A percentile compares a stretch with the other conserved stretches of the same genome.
These are phyloP conservation scores for Pittosporum tobira DNA, from an alignment of 129 eudicot species.

Conservation along the genomic window DNA sequence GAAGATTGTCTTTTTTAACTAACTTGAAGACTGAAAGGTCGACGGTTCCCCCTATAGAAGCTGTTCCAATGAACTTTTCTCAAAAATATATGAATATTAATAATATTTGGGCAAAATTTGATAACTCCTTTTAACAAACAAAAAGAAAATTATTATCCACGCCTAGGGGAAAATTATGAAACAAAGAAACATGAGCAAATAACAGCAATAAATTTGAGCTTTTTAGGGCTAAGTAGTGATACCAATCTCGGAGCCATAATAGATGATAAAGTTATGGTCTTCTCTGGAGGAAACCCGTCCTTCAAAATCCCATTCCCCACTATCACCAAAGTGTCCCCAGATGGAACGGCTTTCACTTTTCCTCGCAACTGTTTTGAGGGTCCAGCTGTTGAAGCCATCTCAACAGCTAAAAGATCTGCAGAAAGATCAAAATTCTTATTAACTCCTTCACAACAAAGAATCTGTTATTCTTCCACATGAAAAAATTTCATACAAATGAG, in stretches of 20 bases:
- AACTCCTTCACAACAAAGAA: too few relatives aligned
- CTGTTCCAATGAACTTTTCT: conserved; percentile 1
- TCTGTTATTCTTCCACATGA: too few relatives aligned
- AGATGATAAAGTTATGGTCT: conserved; percentile 71
- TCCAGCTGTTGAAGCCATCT: conserved; percentile 80
- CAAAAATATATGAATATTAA: background rate
- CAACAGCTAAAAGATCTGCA: conserved; percentile 50
- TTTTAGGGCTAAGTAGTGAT: conserved; percentile 6
- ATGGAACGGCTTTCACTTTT: conserved; percentile 81
- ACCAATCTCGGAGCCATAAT: conserved; percentile 88
- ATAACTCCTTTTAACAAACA: background rate
- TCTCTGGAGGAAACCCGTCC: conserved; percentile 87
- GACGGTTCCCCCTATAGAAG: too few relatives aligned
- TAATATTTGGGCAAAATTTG: background rate
- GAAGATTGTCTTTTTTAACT: too few relatives aligned
- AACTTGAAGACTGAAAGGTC: too few relatives aligned
- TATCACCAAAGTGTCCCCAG: conserved; percentile 91
- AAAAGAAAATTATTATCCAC: background rate
- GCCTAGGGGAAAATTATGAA: too few relatives aligned
- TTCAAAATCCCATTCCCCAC: too few relatives aligned
- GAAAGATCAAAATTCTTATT: conserved; percentile 5
- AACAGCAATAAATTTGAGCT: background rate
- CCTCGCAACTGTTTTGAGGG: conserved; percentile 72
- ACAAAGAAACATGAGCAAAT: background rate
- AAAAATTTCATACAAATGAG: too few relatives aligned